phyloP scores from a whole-genome alignment of 2,329 filamentous ascomycete species.

The Monosporascus sp. region DNA sequence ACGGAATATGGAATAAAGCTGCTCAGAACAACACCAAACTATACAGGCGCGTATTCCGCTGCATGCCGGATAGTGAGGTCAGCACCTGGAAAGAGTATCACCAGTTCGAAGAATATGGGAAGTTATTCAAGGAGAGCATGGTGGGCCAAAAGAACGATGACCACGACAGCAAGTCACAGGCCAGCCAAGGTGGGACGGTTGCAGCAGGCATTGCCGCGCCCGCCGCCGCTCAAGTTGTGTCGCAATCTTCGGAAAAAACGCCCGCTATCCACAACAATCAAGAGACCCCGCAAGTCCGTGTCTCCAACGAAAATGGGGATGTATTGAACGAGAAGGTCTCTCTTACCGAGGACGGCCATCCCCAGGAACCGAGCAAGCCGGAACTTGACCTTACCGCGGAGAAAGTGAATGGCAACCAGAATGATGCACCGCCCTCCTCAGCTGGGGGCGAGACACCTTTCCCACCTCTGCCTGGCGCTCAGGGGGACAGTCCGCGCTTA shows the following conservation, averaged over 20 bases:
- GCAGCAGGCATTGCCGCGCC: conserved; percentile 21
- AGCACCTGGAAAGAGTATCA: conserved; percentile 91
- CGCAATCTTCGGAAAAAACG: conserved; percentile 19
- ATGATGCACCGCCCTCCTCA: conserved; percentile 35
- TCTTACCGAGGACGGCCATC: conserved; percentile 8
- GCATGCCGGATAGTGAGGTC: conserved; percentile 94
- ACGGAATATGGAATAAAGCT: conserved; percentile 80
- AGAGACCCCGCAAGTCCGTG: conserved; percentile 11
- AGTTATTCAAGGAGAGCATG: conserved; percentile 68
- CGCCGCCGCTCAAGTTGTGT: conserved; percentile 17
- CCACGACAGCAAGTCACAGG: conserved; percentile 38
- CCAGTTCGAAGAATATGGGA: conserved; percentile 71
- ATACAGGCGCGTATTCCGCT: conserved; percentile 89
- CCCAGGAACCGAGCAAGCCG: conserved; percentile 11
- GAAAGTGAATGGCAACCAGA: conserved; percentile 12
- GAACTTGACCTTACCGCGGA: conserved; percentile 14
- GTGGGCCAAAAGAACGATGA: conserved; percentile 53
- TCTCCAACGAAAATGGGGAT: conserved; percentile 11
- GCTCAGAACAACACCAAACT: conserved; percentile 95
- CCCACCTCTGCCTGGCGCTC: conserved; percentile 38
- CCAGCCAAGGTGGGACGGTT: conserved; percentile 16
- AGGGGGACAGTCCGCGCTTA: conserved; percentile 16
- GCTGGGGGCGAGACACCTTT: conserved; percentile 40
- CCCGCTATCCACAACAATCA: conserved; percentile 9
- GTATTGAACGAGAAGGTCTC: conserved; percentile 19